These are phyloP conservation scores for Protostelium mycophagum DNA, from an alignment of 78 protist genomes.

Conservation along the genomic window DNA sequence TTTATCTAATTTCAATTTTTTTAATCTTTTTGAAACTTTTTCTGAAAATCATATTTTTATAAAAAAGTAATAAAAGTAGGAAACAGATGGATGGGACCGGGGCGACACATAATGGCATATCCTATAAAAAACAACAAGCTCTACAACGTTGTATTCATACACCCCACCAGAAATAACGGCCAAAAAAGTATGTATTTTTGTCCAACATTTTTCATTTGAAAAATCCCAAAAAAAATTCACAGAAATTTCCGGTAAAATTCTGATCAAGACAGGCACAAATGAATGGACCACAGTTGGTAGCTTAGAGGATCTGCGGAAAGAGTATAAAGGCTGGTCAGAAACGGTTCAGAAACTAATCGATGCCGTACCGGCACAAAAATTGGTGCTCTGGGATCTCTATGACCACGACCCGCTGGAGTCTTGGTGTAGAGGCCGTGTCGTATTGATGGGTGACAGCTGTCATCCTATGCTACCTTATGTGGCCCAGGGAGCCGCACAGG, in stretches of 20 bases:
- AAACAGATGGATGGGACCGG: not conserved
- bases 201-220: too few relatives aligned
- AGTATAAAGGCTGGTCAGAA: not conserved
- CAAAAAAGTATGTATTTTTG: not conserved
- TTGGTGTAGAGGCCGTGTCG: not conserved
- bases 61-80: too few relatives aligned
- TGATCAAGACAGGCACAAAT: too few relatives aligned
- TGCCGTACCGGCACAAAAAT: not conserved
- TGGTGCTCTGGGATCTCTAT: not conserved
- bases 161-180: not conserved
- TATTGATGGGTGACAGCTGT: not conserved
- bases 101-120: not conserved
- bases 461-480: not conserved
- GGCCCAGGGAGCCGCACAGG: not conserved
- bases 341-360: not conserved
- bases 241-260: too few relatives aligned
- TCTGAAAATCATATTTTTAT: too few relatives aligned
- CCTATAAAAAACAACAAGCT: not conserved
- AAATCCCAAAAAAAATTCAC: too few relatives aligned
- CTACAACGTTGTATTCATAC: not conserved
- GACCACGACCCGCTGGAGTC: not conserved
- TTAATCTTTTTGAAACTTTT: too few relatives aligned
- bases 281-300: not conserved
- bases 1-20: too few relatives aligned
- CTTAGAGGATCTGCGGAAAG: not conserved